These are phyloP conservation scores for Auricularia sp. DNA, from an alignment of 768 basidiomycete species.

Conservation along the genomic window DNA sequence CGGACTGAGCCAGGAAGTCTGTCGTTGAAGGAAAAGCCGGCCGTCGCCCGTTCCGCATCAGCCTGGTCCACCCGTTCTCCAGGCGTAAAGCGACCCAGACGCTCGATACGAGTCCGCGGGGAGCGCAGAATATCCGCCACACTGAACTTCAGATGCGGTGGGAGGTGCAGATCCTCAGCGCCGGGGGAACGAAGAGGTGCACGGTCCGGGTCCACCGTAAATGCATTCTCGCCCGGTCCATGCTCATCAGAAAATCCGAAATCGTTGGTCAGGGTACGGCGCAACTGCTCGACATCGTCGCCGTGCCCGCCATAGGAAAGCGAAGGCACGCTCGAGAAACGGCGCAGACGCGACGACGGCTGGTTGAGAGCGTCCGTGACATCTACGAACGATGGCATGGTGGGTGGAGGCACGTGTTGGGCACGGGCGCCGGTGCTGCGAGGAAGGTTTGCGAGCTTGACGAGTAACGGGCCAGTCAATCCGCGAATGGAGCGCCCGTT, in stretches of 20 bases:
- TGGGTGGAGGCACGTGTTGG: background rate
- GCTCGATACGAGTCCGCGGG: background rate
- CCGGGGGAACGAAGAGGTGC: background rate
- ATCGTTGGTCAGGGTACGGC: background rate
- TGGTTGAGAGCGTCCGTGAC: background rate
- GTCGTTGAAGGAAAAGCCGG: no score
- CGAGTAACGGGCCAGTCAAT: background rate
- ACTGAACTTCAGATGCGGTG: background rate
- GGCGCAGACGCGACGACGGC: background rate
- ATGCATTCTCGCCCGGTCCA: background rate
- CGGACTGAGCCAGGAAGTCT: background rate
- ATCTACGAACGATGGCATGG: background rate
- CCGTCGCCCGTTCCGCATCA: no score
- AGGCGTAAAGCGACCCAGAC: background rate
- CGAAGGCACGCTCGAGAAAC: background rate
- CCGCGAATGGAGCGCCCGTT: background rate
- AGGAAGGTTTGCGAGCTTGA: background rate
- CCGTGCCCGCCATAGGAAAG: background rate
- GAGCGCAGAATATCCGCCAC: background rate
- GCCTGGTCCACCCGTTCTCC: background rate
- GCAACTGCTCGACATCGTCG: background rate
- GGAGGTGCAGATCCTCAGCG: background rate
- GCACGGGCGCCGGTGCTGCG: background rate
- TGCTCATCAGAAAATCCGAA: background rate
- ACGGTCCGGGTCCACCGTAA: background rate